Base-by-base conservation (phyloP, 1,139 yeast species). In the Magnusiomyces magnusii region DNA sequence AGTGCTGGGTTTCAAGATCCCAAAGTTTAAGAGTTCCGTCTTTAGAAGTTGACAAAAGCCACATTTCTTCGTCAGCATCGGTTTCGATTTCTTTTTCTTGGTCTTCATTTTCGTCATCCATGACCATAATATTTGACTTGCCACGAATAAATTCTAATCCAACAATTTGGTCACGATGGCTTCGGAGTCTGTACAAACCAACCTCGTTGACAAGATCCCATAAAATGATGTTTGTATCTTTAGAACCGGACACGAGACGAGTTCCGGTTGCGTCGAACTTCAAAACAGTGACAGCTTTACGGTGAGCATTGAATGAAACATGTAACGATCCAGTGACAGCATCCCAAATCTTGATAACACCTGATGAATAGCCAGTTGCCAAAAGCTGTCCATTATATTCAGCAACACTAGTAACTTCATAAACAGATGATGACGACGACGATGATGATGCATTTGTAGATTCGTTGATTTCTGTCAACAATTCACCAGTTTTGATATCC, bases 181-280 rank as follows among this genome's bases (percentile, higher is more conserved):
- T 92, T 70, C 90, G 83, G 61, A 93, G 78, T 68, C 92, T 86
- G 75, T 82, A 88, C 54, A 92, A 74, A 10, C 99, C 99, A 52
- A 83, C 85, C 76, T 93, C 99, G 17, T 89, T 88, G 10, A 93
- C 93, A 62, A 93, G 80, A 75, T 93, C 99, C 99, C 99, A 93
- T 64, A 92, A 77, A 62, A 95, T 87, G 44, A 93, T 83, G 60
- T 82, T 78, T 1, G 97, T 80, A 71, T 93, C 99, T 55, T 82
- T 80, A 0, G 97, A 86, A 1, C 98, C 99, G 13, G 96, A 86
- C 25, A 86, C 83, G 34, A 93, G 76, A 63, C 95, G 78, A 0
- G 98, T 91, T 53, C 99, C 98, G 51, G 86, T 83, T 25, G 71
- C 67, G 70, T 92, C 97, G 68, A 93, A 93, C 60, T 75, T 73